Conservation (phyloP, 2,329 filamentous ascomycete genomes). For the Beauveria sp. region DNA sequence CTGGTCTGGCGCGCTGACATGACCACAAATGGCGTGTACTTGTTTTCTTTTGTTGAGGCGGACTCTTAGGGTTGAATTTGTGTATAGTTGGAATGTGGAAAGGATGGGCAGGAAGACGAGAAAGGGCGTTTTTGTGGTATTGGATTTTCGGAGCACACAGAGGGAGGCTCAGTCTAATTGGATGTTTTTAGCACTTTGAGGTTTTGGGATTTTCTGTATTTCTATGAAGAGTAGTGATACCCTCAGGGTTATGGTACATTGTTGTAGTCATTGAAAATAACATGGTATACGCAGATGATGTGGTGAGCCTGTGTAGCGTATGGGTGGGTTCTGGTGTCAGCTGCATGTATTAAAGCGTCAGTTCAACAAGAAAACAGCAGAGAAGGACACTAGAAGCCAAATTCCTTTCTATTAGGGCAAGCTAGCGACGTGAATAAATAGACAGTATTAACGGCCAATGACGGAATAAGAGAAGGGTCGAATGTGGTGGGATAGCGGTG, state of each 20-base stretch:
- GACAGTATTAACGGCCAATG: background rate
- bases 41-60: background rate
- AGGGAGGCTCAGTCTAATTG: background rate
- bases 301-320: background rate
- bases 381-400: background rate
- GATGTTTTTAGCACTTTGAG: background rate
- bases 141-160: background rate
- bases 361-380: background rate
- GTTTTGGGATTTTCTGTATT: background rate
- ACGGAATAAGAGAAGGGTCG: background rate
- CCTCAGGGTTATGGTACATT: background rate
- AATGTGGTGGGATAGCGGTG: background rate
- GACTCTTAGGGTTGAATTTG: background rate
- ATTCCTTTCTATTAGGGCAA: background rate
- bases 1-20: background rate
- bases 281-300: background rate
- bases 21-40: background rate
- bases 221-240: conserved; percentile 9
- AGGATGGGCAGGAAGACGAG: background rate
- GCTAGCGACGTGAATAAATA: background rate
- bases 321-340: background rate
- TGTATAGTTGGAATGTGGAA: conserved; percentile 1
- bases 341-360: background rate
- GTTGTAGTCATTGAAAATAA: background rate
- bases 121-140: background rate